A percentile compares a stretch with the other conserved stretches of the same genome.
These are phyloP conservation scores for Pilatotrama ljubarskyi DNA, from an alignment of 768 basidiomycete genomes.

Conservation along the genomic window DNA sequence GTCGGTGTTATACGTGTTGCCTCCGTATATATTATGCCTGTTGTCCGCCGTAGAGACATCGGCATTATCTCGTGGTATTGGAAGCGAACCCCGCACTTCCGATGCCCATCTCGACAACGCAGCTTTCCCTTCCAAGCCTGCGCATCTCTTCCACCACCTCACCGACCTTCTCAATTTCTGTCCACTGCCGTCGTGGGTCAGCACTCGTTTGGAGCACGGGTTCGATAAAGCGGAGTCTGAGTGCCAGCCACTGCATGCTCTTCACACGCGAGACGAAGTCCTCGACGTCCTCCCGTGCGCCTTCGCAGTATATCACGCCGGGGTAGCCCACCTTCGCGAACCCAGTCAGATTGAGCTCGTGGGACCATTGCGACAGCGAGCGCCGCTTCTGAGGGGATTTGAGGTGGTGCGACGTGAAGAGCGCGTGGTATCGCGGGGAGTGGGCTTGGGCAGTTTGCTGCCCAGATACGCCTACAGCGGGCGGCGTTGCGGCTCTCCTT, in stretches of 20 bases:
- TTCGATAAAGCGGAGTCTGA: slow-evolving; percentile 63
- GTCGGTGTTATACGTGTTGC: neutral
- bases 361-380: slow-evolving; percentile 55
- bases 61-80: neutral
- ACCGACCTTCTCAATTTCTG: slow-evolving; percentile 67
- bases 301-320: slow-evolving; percentile 74
- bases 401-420: slow-evolving; percentile 75
- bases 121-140: slow-evolving; percentile 51
- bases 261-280: slow-evolving; percentile 69
- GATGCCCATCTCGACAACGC: slow-evolving; percentile 65
- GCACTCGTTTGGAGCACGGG: slow-evolving; percentile 29
- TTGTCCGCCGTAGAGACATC: neutral
- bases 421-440: slow-evolving; percentile 48
- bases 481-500: neutral
- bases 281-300: slow-evolving; percentile 49
- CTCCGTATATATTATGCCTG: neutral
- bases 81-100: slow-evolving; percentile 38
- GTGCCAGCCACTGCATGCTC: slow-evolving; percentile 77
- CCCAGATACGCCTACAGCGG: neutral
- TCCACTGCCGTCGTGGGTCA: slow-evolving; percentile 40
- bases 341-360: slow-evolving; percentile 53
- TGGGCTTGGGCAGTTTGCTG: neutral
- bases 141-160: slow-evolving; percentile 72
- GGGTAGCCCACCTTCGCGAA: slow-evolving; percentile 79
- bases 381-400: slow-evolving; percentile 64